A percentile compares a stretch with the other conserved stretches of the same genome.
Conservation (phyloP, 1,139 yeast species). For the Kodamaea sp. region DNA sequence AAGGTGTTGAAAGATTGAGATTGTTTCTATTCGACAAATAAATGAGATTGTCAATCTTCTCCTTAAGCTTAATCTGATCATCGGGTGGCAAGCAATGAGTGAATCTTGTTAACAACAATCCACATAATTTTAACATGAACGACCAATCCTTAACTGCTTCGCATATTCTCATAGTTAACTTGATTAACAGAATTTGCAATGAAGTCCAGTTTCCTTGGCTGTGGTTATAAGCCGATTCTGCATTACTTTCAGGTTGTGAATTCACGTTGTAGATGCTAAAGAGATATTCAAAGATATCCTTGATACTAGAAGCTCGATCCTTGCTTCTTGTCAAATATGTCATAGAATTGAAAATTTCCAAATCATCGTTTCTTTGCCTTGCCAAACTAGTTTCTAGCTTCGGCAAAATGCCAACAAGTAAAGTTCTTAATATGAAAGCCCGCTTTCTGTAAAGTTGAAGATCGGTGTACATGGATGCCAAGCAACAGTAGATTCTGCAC, state of each 20-base stretch:
- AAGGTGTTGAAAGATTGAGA: constrained; percentile 30
- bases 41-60: constrained; percentile 27
- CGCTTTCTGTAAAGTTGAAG: constrained; percentile 67
- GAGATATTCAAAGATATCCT: constrained; percentile 40
- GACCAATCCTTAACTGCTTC: constrained; percentile 50
- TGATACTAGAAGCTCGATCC: constrained; percentile 14
- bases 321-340: constrained; percentile 3
- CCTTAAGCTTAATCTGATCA: constrained; percentile 35
- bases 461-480: constrained; percentile 65
- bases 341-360: constrained; percentile 6
- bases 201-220: constrained; percentile 50
- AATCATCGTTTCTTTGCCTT: constrained; percentile 1
- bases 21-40: constrained; percentile 19
- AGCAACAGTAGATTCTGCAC: constrained; percentile 60
- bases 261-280: constrained; percentile 45
- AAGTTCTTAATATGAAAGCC: constrained; percentile 65
- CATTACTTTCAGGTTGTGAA: constrained; percentile 28
- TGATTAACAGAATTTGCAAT: constrained; percentile 58
- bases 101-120: constrained; percentile 56
- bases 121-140: constrained; percentile 49
- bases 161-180: constrained; percentile 55
- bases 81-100: constrained; percentile 46
- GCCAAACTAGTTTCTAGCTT: constrained; percentile 25
- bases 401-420: constrained; percentile 55
- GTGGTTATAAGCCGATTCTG: constrained; percentile 24